A percentile compares a stretch with the other conserved stretches of the same genome.
phyloP scores from a whole-genome alignment of 345 rosid genomes.

The Cardamine resedifolia region DNA sequence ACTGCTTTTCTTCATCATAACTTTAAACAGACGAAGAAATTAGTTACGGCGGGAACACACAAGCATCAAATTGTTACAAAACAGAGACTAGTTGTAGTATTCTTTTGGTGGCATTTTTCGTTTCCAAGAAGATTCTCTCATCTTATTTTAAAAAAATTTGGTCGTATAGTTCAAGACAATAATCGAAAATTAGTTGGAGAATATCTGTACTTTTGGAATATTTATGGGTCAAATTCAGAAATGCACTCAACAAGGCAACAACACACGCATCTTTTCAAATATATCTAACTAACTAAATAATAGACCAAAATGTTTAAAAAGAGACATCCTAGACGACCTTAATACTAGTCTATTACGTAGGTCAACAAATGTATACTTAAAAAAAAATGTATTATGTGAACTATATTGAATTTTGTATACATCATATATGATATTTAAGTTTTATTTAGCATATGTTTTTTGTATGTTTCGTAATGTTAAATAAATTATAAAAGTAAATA shows the following conservation, averaged over 20 bases:
- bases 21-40: neutral
- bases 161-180: neutral
- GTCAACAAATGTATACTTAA: too few species aligned
- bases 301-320: neutral
- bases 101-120: neutral
- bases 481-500: neutral
- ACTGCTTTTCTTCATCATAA: slow-evolving; percentile 38
- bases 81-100: slow-evolving; percentile 2
- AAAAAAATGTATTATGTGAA: neutral
- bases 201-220: neutral
- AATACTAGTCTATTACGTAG: neutral
- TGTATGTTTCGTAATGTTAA: neutral
- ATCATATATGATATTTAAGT: neutral
- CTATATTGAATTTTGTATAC: neutral
- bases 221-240: neutral
- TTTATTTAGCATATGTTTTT: neutral
- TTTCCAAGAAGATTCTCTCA: slow-evolving; percentile 23
- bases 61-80: neutral
- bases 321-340: neutral
- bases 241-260: slow-evolving; percentile 24
- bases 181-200: slow-evolving; percentile 16
- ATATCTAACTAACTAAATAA: neutral
- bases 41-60: slow-evolving; percentile 35
- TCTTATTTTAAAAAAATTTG: neutral
- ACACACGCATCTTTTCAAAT: neutral